Evolutionary conservation across 306 rosid genomes (phyloP).

Genomic region (Cyclanthera cordifolia): DNA sequence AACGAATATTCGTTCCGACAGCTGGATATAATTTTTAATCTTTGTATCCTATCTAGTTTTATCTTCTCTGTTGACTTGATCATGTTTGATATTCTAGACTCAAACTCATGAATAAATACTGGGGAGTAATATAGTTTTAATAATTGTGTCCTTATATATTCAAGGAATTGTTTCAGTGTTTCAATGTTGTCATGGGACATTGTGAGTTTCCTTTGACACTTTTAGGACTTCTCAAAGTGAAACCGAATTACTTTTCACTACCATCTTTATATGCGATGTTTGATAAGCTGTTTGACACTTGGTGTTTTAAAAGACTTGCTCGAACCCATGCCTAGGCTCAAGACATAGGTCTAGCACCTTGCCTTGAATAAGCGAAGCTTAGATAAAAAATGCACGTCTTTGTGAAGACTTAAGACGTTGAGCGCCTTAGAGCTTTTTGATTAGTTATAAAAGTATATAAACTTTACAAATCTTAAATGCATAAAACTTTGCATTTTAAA

Average conservation of each 20-base stretch:
- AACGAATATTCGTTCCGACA: neutral
- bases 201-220: neutral
- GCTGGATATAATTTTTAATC: neutral
- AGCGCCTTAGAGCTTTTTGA: too few relatives aligned
- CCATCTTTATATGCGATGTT: neutral
- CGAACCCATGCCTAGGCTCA: too few relatives aligned
- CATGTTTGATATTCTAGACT: neutral
- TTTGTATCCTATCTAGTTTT: neutral
- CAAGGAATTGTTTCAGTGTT: neutral
- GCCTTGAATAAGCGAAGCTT: too few relatives aligned
- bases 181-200: neutral
- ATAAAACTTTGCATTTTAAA: too few relatives aligned
- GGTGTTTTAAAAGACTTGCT: too few relatives aligned
- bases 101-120: neutral
- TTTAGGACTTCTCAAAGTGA: neutral
- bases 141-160: neutral
- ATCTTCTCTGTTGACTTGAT: constrained; percentile 1
- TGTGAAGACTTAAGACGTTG: too few relatives aligned
- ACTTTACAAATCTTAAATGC: too few relatives aligned
- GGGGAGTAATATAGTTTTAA: neutral
- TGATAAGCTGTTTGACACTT: neutral
- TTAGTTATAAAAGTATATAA: too few relatives aligned
- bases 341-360: too few relatives aligned
- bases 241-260: neutral
- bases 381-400: too few relatives aligned